Evolutionary conservation across 2,329 filamentous ascomycete genomes (phyloP).

Genomic region (Orbilia ellipsospora): DNA sequence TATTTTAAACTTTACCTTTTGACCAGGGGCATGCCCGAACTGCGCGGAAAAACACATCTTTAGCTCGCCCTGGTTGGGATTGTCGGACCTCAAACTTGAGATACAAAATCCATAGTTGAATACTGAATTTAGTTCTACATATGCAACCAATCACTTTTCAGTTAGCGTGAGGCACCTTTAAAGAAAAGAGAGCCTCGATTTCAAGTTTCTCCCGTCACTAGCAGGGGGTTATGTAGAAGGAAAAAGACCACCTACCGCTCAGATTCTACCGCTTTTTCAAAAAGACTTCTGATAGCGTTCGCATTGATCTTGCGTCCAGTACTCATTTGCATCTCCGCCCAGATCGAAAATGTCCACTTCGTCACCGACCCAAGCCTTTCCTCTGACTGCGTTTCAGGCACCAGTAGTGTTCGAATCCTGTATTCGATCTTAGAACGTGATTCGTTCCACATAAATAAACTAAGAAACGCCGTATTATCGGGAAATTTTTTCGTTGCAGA

Average conservation of each 20-base stretch:
- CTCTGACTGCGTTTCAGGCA: slow-evolving; percentile 65
- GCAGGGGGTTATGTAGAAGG: too few relatives aligned
- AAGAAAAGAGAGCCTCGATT: too few relatives aligned
- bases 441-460: slow-evolving; percentile 79
- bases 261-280: slow-evolving; percentile 66
- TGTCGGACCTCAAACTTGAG: slow-evolving; percentile 66
- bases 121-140: slow-evolving; percentile 61
- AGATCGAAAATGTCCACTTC: slow-evolving; percentile 69
- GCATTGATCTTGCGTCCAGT: slow-evolving; percentile 57
- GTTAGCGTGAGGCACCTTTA: too few relatives aligned
- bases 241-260: slow-evolving; percentile 54
- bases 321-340: slow-evolving; percentile 66
- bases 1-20: slow-evolving; percentile 62
- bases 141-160: slow-evolving; percentile 2
- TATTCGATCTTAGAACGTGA: slow-evolving; percentile 78
- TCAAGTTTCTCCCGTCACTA: too few relatives aligned
- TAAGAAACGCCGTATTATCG: slow-evolving; percentile 78
- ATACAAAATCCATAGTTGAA: slow-evolving; percentile 68
- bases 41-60: slow-evolving; percentile 69
- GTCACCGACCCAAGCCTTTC: slow-evolving; percentile 63
- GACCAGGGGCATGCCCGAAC: slow-evolving; percentile 72
- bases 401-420: slow-evolving; percentile 73
- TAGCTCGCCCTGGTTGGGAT: slow-evolving; percentile 63
- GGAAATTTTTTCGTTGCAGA: slow-evolving; percentile 75
- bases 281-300: slow-evolving; percentile 69